Evolutionary conservation across 768 basidiomycete genomes (phyloP), one percentile per base, ranked within the genome.

Genomic region (Russula virescens): DNA sequence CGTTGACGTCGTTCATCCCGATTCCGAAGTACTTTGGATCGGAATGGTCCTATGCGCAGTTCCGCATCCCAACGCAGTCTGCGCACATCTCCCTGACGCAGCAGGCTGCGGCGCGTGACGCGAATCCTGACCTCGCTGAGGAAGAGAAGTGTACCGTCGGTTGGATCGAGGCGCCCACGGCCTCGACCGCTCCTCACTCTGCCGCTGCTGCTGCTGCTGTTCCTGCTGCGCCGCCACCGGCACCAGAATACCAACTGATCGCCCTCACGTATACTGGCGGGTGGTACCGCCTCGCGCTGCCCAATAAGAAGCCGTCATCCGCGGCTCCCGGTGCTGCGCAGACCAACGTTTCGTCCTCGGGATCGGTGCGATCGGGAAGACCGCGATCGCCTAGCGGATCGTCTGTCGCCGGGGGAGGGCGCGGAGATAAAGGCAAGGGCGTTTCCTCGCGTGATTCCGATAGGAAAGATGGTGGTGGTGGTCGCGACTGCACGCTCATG

Each of bases 11-110:
- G 3, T 94, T 87, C 70, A 75, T 96, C 11, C 89, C 88, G 16
- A 79, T 92, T 38, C 93, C 93, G 19, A 91, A 89, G 65, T 96
- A 96, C 72, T 94, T 97, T 71, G 86, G 87, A 69, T 94, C 92
- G n/a, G 88, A 94, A 73, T 96, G 94, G 94, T 95, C 94, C 0
- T 94, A 96, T 70, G 91, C 94, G 16, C 89, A 91, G 67, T 97
- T 91, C 72, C 83, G 91, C 47, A 89, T 97, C 70, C 94, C 94
- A 3, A 77, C 88, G 2, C 90, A 92, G 68, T 87, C 88, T 1
- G 79, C 92, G 9, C 91, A 94, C 66, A 87, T 93, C 51, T 87
- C 89, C 13, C 75, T 94, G 38, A 84, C 87, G 14, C 82, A 88
- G 3, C 80, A 84, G n/a, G 80, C 85, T 1, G 72, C 81, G 13